phyloP scores from a whole-genome alignment of 169 alveolate genomes.

The Fabrea salina region DNA sequence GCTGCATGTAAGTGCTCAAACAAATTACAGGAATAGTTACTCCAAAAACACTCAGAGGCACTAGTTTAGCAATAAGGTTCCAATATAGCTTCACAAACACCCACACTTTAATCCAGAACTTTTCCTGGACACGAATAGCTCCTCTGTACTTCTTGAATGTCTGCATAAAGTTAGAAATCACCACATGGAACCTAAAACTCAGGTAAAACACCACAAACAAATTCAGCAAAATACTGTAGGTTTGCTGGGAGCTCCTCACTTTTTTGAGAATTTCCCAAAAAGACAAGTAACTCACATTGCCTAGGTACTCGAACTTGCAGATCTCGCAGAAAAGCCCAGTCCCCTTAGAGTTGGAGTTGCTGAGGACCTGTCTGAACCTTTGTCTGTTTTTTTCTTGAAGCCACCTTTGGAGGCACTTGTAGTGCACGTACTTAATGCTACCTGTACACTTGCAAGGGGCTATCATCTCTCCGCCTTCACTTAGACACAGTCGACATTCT shows the following conservation, averaged over 20 bases:
- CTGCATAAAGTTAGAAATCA: not conserved
- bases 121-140: not conserved
- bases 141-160: not conserved
- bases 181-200: not conserved
- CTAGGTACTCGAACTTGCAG: slow-evolving; percentile 1
- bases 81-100: not conserved
- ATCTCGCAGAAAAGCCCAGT: slow-evolving; percentile 4
- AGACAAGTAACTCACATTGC: not conserved
- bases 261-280: not conserved
- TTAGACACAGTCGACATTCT: slow-evolving; percentile 1
- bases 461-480: not conserved
- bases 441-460: slow-evolving; percentile 16
- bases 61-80: not conserved
- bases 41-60: not conserved
- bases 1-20: not conserved
- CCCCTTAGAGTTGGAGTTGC: not conserved
- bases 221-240: not conserved
- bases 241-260: not conserved
- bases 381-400: not conserved
- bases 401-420: not conserved
- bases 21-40: not conserved
- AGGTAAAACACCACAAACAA: not conserved
- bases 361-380: not conserved
- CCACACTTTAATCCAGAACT: not conserved
- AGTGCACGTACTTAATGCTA: not conserved